Evolutionary conservation across 768 basidiomycete genomes (phyloP), one percentile per base, ranked within the genome.

Genomic region (Suillus lakei): DNA sequence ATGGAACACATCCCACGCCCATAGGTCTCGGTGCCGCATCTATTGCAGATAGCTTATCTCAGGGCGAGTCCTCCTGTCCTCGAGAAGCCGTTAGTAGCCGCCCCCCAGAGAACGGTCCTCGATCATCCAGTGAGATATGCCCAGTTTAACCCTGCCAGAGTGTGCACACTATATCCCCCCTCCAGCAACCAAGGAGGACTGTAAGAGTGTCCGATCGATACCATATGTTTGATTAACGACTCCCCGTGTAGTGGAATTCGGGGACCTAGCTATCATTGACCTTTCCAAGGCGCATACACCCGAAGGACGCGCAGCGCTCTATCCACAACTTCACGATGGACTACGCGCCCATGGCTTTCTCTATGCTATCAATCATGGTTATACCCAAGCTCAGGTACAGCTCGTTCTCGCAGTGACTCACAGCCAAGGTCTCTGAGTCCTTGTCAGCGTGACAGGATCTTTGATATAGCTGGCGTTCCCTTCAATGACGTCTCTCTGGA

Each of bases 291-390:
- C 72, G 21, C 61, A 66, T 13, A 79, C 75, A 0, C 72, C 76
- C 1, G 76, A 78, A 39, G 78, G 76, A 8, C 74, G 75, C 2
- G 73, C 68, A 2, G 75, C 68, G 38, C 74, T 80, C 21, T 76
- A 72, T 7, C 64, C 63, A 2, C 63, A 76, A 51, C 74, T 73
- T 8, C 76, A 76, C 26, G 75, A 78, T 58, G 79, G 78, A 6
- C 73, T 78, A 67, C 70, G 70, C 43, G 72, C 69, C 7, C 70
- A 74, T 38, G 78, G 78, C 4, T 85, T 86, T 63, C 82, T 85
- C 72, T 85, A 84, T 64, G 79, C 81, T 23, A 72, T 84, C 26
- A 84, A 84, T 48, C 84, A 86, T 64, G 83, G 84, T 0, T 83
- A 80, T 63, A 77, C 76, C 1, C 58, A 72, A 6, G 71, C 72